Evolutionary conservation across 148 eudicot species (phyloP).

Genomic region (Vaccinium macrocarpon): DNA sequence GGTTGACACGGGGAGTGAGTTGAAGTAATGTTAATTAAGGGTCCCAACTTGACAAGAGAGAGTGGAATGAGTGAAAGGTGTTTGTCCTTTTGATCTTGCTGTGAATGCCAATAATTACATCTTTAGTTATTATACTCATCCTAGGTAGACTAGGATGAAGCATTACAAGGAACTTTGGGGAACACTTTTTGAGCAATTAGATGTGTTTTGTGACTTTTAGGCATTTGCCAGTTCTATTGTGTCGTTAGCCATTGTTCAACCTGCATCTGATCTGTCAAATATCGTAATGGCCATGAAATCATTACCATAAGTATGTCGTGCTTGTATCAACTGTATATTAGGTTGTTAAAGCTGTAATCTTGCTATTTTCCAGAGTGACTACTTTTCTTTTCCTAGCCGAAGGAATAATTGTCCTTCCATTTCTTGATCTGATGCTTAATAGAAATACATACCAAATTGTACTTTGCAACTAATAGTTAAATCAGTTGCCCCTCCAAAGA

Average conservation of each 20-base stretch:
- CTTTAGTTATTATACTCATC: background rate
- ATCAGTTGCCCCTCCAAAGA: background rate
- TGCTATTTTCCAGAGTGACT: too few relatives aligned
- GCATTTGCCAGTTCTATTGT: background rate
- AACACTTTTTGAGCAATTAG: too few relatives aligned
- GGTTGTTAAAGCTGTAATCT: background rate
- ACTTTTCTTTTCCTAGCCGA: too few relatives aligned
- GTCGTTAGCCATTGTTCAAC: background rate
- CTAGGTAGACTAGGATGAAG: background rate
- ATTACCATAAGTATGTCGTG: background rate
- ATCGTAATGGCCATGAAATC: background rate
- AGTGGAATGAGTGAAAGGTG: too few relatives aligned
- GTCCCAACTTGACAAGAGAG: too few relatives aligned
- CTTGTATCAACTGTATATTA: background rate
- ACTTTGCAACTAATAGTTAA: background rate
- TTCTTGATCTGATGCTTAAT: too few relatives aligned
- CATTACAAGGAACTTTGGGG: background rate
- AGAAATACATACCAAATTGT: background rate
- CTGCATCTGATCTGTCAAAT: background rate
- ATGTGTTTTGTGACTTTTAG: background rate
- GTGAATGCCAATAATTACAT: background rate
- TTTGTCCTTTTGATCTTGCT: background rate
- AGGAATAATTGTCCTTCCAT: too few relatives aligned
- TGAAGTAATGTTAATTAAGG: too few relatives aligned
- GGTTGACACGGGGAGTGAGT: too few relatives aligned